Evolutionary conservation across 2,329 filamentous ascomycete species (phyloP), one percentile per base, ranked within the genome.

Genomic region (Chaetothyriales sp.): DNA sequence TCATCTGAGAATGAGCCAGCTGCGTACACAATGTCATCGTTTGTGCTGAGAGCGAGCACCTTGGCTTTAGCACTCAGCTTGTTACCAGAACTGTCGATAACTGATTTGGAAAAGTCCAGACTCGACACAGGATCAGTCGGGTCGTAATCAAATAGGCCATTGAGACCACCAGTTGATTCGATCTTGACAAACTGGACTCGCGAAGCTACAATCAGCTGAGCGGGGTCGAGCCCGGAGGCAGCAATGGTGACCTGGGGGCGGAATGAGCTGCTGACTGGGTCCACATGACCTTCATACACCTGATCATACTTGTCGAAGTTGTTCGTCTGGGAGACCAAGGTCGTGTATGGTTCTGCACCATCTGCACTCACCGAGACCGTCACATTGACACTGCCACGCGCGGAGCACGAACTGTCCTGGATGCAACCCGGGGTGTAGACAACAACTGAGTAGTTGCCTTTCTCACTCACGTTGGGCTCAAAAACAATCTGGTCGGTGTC

Each of bases 231-330:
- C 28, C 75, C 65, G 19, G 79, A 71, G 3, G 90, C 84, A 0
- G 79, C 76, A 44, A 98, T 70, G 0, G 84, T 94, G 49, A 98
- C 80, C 3, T 78, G 79, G 12, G 90, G 87, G 43, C 81, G 81
- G 72, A 95, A 95, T 18, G 76, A 77, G 55, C 70, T 72, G 8
- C 78, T 82, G 49, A 77, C 80, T 49, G 81, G 81, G 63, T 96
- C 87, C 49, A 98, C 80, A 57, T 80, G 80, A 46, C 89, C 92
- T 57, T 83, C 84, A 68, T 88, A 95, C 52, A 98, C 81, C 59
- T 86, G 81, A 63, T 98, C 92, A 63, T 94, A 96, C 67, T 98
- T 98, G 72, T 96, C 90, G 65, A 83, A 93, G 64, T 93, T 78
- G 68, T 98, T 98, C 18, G 89, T 95, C 67, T 98, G 92, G 64